Percentiles rank a stretch among this genome's conserved stretches.
Evolutionary conservation across 75 land plant genomes (phyloP).

Genomic region (Cupressus sempervirens): DNA sequence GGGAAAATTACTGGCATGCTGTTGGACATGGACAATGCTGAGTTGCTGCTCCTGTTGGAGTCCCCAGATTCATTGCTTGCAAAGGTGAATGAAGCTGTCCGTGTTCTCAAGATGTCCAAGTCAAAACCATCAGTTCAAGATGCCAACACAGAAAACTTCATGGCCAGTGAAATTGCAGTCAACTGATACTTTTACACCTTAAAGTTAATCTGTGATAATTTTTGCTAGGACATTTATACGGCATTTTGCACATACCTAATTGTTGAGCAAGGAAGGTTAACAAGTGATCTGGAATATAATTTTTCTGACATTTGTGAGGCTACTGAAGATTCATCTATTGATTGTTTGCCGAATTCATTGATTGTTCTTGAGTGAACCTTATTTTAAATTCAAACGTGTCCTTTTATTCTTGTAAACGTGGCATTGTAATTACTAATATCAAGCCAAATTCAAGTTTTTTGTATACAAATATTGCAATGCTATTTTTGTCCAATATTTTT

Average conservation of each 20-base stretch:
- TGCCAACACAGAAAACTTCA: neutral
- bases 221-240: conserved; percentile 12
- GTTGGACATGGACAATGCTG: conserved; percentile 81
- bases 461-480: neutral
- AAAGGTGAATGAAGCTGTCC: conserved; percentile 75
- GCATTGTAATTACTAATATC: neutral
- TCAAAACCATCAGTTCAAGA: neutral
- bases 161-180: conserved; percentile 2
- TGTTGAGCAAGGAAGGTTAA: neutral
- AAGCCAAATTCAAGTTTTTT: neutral
- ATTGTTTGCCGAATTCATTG: neutral
- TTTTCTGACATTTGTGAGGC: neutral
- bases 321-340: neutral
- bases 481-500: neutral
- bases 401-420: neutral
- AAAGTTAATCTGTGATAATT: neutral
- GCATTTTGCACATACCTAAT: conserved; percentile 4
- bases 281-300: neutral
- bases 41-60: conserved; percentile 59
- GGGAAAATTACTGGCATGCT: conserved; percentile 87
- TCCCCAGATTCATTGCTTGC: conserved; percentile 63
- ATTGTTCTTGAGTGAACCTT: neutral
- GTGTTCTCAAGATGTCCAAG: conserved; percentile 41
- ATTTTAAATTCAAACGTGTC: neutral
- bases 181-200: neutral